A percentile compares a stretch with the other conserved stretches of the same genome.
Conservation (phyloP, 176 grass and related monocot genomes). For the Bothriochloa decipiens region DNA sequence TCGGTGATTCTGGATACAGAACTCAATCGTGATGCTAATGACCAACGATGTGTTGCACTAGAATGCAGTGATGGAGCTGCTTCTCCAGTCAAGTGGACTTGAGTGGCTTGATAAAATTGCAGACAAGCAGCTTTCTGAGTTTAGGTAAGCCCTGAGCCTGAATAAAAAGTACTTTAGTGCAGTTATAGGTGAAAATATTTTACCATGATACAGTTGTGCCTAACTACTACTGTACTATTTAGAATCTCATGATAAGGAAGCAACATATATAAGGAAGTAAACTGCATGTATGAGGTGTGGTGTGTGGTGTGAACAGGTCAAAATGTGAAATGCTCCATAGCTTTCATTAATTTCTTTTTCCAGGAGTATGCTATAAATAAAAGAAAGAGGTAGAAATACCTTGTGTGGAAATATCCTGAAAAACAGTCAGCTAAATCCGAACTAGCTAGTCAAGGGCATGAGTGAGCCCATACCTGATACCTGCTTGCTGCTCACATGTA, state of each 20-base stretch:
- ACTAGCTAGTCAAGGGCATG: neutral
- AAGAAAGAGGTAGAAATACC: neutral
- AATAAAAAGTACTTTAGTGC: neutral
- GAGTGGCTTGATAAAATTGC: conserved; percentile 63
- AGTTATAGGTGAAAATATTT: neutral
- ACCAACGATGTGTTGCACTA: neutral
- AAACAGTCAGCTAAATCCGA: neutral
- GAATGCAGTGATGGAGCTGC: conserved; percentile 59
- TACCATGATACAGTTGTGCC: neutral
- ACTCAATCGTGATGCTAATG: neutral
- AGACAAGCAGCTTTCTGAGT: conserved; percentile 48
- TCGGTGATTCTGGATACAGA: neutral
- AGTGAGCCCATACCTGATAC: neutral
- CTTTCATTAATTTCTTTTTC: neutral
- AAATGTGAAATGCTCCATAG: neutral
- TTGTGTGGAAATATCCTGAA: neutral
- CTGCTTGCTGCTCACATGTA: too few relatives aligned
- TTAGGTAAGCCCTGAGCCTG: conserved; percentile 38
- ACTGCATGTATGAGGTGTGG: neutral
- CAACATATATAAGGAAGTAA: neutral
- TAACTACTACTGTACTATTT: neutral
- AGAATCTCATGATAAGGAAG: neutral
- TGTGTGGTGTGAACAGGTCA: neutral
- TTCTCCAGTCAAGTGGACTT: conserved; percentile 61
- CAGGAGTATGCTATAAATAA: neutral